phyloP scores from a whole-genome alignment of 108 stramenopile species.

The Bacterosira constricta region DNA sequence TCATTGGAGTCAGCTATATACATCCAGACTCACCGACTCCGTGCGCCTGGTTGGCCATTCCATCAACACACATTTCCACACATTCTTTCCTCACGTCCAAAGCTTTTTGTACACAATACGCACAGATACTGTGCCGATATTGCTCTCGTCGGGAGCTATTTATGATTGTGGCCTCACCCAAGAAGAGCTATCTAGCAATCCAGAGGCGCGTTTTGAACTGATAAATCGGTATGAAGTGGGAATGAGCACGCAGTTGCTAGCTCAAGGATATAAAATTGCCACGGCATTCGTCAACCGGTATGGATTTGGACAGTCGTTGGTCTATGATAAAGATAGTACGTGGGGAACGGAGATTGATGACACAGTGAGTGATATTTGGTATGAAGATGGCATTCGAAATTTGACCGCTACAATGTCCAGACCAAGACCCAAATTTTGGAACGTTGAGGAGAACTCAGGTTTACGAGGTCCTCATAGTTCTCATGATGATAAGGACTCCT shows the following conservation, averaged over 20 bases:
- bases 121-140: conserved; percentile 35
- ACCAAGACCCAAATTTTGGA: conserved; percentile 15
- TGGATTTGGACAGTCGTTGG: conserved; percentile 28
- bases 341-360: conserved; percentile 40
- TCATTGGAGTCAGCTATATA: conserved; percentile 52
- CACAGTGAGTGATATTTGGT: conserved; percentile 50
- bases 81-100: conserved; percentile 51
- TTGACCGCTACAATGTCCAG: conserved; percentile 26
- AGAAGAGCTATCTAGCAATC: conserved; percentile 18
- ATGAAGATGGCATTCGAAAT: conserved; percentile 42
- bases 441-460: conserved; percentile 5
- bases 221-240: conserved; percentile 56
- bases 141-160: conserved; percentile 40
- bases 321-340: conserved; percentile 30
- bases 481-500: conserved; percentile 24
- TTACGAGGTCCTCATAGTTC: neutral
- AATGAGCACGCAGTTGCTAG: conserved; percentile 43
- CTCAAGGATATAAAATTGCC: conserved; percentile 45
- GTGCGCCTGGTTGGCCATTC: conserved; percentile 51
- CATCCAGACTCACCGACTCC: conserved; percentile 33
- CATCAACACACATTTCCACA: conserved; percentile 52
- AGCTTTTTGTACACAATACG: conserved; percentile 51
- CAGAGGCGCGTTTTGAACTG: conserved; percentile 31
- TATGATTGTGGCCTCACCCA: conserved; percentile 54
- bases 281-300: conserved; percentile 42